Percentiles rank a stretch among this genome's conserved stretches.
These are phyloP conservation scores for Cladophialophora chaetospira DNA, from an alignment of 2,329 filamentous ascomycete genomes.

Conservation along the genomic window DNA sequence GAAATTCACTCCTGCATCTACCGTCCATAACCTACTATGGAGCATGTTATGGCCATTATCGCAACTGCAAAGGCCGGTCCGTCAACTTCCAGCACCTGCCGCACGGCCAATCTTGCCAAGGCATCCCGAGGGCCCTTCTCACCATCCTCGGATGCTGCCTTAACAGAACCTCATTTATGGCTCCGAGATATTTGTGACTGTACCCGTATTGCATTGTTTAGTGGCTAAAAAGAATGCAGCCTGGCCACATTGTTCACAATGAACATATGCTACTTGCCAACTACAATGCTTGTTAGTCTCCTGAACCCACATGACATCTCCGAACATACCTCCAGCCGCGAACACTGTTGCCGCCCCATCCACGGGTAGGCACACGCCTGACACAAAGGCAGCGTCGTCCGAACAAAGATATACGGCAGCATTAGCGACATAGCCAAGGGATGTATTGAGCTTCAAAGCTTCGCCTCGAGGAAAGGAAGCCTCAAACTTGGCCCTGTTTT, in stretches of 20 bases:
- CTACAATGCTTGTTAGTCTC: not conserved
- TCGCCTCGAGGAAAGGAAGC: conserved; percentile 18
- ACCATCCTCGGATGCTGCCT: no score
- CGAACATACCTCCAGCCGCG: conserved; percentile 16
- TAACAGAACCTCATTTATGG: no score
- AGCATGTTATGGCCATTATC: no score
- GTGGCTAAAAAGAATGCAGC: no score
- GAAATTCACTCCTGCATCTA: no score
- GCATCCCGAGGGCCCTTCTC: no score
- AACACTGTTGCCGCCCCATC: conserved; percentile 39
- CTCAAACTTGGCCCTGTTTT: conserved; percentile 18
- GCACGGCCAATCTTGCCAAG: no score
- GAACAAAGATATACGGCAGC: conserved; percentile 50
- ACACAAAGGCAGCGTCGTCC: conserved; percentile 49
- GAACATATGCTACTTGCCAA: not conserved
- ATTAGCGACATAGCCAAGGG: conserved; percentile 30
- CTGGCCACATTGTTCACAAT: not conserved
- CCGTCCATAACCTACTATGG: no score
- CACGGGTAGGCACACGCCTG: conserved; percentile 46
- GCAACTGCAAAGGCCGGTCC: no score
- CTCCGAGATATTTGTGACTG: no score
- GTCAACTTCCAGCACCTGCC: no score
- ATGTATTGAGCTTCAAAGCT: conserved; percentile 15
- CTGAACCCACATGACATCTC: not conserved
- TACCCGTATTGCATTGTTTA: no score